phyloP scores from a whole-genome alignment of 331 rosid species.

The Stylosanthes scabra region DNA sequence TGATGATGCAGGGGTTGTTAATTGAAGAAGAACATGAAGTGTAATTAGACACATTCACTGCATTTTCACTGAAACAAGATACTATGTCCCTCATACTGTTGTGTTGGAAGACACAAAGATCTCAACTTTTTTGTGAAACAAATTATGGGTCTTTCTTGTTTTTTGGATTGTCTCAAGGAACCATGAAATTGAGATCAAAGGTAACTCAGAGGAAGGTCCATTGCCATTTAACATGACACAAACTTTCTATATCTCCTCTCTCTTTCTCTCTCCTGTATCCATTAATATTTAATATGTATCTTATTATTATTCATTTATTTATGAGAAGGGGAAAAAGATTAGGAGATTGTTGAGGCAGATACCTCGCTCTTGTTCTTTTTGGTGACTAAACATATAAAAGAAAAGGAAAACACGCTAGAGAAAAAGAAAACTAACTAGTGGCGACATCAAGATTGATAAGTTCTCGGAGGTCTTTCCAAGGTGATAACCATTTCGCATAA shows the following conservation, averaged over 20 bases:
- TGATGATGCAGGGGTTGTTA: slow-evolving; percentile 54
- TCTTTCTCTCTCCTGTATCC: not conserved
- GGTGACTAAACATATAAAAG: too few species aligned
- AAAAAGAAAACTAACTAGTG: too few species aligned
- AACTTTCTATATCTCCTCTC: slow-evolving; percentile 1
- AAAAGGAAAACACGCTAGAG: too few species aligned
- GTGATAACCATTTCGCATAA: too few species aligned
- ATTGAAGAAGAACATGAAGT: slow-evolving; percentile 73
- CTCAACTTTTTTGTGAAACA: slow-evolving; percentile 41
- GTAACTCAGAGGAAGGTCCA: slow-evolving; percentile 37
- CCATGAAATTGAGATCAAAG: slow-evolving; percentile 23
- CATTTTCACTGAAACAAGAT: slow-evolving; percentile 85
- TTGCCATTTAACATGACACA: slow-evolving; percentile 35
- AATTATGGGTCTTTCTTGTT: slow-evolving; percentile 12
- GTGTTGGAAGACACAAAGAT: slow-evolving; percentile 16
- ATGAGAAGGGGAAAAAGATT: not conserved
- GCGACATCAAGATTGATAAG: too few species aligned
- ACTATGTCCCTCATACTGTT: slow-evolving; percentile 79
- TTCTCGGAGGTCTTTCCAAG: too few species aligned
- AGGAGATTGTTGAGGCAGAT: slow-evolving; percentile 47
- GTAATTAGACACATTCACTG: slow-evolving; percentile 62
- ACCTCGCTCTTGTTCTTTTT: slow-evolving; percentile 41
- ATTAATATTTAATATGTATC: too few species aligned
- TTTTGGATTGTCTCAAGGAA: not conserved
- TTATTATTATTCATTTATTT: too few species aligned